Evolutionary conservation across 805 yeast species (phyloP).

Genomic region (Ogataea methylovora): DNA sequence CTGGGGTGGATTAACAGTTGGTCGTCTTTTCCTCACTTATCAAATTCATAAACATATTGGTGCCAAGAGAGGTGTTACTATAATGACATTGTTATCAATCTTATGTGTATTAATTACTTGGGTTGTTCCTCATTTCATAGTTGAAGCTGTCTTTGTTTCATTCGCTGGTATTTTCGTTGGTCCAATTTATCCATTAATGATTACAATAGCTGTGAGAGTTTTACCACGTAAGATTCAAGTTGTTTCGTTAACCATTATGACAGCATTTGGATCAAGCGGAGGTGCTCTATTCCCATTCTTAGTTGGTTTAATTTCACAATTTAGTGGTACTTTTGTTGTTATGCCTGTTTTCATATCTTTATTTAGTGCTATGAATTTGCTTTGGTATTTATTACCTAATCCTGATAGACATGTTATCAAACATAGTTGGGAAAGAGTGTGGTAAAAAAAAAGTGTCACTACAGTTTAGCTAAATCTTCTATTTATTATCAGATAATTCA

Average conservation of each 20-base stretch:
- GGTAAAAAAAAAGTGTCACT: no score
- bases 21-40: slow-evolving; percentile 46
- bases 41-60: slow-evolving; percentile 32
- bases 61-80: slow-evolving; percentile 34
- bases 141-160: slow-evolving; percentile 39
- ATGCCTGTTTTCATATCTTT: slow-evolving; percentile 39
- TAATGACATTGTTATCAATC: slow-evolving; percentile 28
- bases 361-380: slow-evolving; percentile 23
- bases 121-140: slow-evolving; percentile 37
- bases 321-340: slow-evolving; percentile 38
- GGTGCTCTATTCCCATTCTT: slow-evolving; percentile 51
- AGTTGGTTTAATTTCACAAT: slow-evolving; percentile 42
- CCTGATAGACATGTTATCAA: slow-evolving; percentile 26
- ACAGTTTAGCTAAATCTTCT: no score
- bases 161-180: slow-evolving; percentile 56
- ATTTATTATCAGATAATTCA: not conserved
- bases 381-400: slow-evolving; percentile 39
- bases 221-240: slow-evolving; percentile 46
- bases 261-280: slow-evolving; percentile 51
- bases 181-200: slow-evolving; percentile 53
- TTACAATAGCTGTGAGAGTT: slow-evolving; percentile 34
- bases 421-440: slow-evolving; percentile 18
- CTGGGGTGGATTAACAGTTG: slow-evolving; percentile 66
- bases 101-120: slow-evolving; percentile 36
- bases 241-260: slow-evolving; percentile 40